These are phyloP conservation scores for Thelephora aurantiotincta DNA, from an alignment of 768 basidiomycete species.

Conservation along the genomic window DNA sequence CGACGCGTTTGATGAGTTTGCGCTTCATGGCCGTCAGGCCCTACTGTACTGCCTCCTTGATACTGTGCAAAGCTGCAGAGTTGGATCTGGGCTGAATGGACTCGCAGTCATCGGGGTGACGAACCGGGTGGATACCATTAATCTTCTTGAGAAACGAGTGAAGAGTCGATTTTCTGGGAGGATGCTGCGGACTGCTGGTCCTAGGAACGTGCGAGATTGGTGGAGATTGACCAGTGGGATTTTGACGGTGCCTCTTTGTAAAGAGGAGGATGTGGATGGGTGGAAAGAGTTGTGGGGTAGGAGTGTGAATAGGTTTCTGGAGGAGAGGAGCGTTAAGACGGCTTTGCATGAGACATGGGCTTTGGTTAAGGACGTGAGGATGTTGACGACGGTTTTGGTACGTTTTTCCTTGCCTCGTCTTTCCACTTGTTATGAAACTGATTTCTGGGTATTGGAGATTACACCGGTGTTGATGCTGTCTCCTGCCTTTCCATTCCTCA, in stretches of 20 bases:
- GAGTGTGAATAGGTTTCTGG: slow-evolving; percentile 42
- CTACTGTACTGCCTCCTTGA: slow-evolving; percentile 92
- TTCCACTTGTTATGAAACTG: neutral
- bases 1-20: slow-evolving; percentile 90
- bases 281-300: slow-evolving; percentile 51
- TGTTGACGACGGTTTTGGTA: slow-evolving; percentile 50
- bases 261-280: slow-evolving; percentile 21
- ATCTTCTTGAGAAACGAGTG: slow-evolving; percentile 87
- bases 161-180: slow-evolving; percentile 95
- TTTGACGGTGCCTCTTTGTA: slow-evolving; percentile 21
- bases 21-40: slow-evolving; percentile 82
- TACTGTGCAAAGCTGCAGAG: slow-evolving; percentile 76
- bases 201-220: slow-evolving; percentile 35
- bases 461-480: slow-evolving; percentile 30
- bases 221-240: slow-evolving; percentile 30
- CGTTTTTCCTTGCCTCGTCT: slow-evolving; percentile 11
- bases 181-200: slow-evolving; percentile 64
- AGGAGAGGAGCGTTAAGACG: slow-evolving; percentile 29
- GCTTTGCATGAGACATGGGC: slow-evolving; percentile 45
- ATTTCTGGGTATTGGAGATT: slow-evolving; percentile 20
- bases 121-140: slow-evolving; percentile 75
- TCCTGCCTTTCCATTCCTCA: slow-evolving; percentile 39
- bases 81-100: slow-evolving; percentile 44
- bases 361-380: slow-evolving; percentile 43
- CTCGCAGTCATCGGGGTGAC: slow-evolving; percentile 81